These are phyloP conservation scores for Leccinum fibrillosum DNA, from an alignment of 768 basidiomycete species.

Conservation along the genomic window DNA sequence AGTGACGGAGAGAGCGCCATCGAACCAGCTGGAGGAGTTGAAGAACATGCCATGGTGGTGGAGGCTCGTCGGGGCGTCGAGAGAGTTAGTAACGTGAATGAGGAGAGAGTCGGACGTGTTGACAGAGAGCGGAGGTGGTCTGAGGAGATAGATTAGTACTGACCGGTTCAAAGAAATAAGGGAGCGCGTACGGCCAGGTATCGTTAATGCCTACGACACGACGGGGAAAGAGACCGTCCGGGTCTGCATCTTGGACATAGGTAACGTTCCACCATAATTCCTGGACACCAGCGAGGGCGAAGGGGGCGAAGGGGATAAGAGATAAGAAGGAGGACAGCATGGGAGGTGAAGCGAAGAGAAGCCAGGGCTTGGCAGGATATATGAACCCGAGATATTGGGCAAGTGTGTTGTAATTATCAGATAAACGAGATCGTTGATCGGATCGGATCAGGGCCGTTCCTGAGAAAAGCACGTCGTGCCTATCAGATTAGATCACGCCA, in stretches of 20 bases:
- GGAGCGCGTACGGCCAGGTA: constrained; percentile 81
- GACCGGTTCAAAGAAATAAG: background rate
- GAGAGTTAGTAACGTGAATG: constrained; percentile 72
- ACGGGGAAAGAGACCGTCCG: constrained; percentile 77
- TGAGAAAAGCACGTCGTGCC: background rate
- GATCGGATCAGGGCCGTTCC: background rate
- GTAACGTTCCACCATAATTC: constrained; percentile 92
- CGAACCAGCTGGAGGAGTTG: constrained; percentile 83
- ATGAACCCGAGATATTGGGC: background rate
- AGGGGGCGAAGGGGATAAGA: constrained; percentile 26
- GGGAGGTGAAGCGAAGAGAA: background rate
- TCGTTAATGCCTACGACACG: constrained; percentile 85
- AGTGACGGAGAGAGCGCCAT: constrained; percentile 78
- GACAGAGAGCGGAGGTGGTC: constrained; percentile 80
- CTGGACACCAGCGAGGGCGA: constrained; percentile 59
- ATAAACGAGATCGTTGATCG: constrained; percentile 1
- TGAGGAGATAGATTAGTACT: constrained; percentile 26
- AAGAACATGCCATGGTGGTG: constrained; percentile 98
- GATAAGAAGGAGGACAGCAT: constrained; percentile 7
- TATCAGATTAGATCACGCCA: constrained; percentile 1
- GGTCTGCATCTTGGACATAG: constrained; percentile 74
- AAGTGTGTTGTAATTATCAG: constrained; percentile 1
- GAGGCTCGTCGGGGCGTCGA: constrained; percentile 64
- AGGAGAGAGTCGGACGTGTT: constrained; percentile 67
- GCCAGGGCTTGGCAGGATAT: too few relatives aligned